Base-by-base conservation (phyloP, 2,329 filamentous ascomycete genomes). In the Botryotinia globosa region DNA sequence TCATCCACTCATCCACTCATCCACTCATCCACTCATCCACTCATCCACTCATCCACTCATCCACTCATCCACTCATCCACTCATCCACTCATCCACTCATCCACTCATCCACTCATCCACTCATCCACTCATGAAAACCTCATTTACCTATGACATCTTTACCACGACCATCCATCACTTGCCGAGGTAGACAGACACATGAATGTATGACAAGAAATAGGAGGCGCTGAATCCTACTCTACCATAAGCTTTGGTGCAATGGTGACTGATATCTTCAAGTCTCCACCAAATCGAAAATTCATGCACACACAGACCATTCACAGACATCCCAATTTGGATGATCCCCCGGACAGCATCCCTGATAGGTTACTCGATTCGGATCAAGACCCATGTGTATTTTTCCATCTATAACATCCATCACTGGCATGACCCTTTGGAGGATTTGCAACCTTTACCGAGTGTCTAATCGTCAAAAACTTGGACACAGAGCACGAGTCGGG, bases 221-320 rank as follows among this genome's bases (percentile, higher is more conserved):
- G 67, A 63, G 56, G 32, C 42, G 45, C 42, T 20, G 32, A 48
- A 62, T 45, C 39, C 54, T 48, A 37, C 39, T 70, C 37, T n/a
- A 8, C 22, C 39, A 39, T 66, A 51, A 66, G 63, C 63, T n/a
- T 37, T 51, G n/a, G 44, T 66, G 63, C 63, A 20, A n/a, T 51
- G n/a, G 44, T 66, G 63, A 51, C 22, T n/a, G 14, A 14, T 20
- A 44, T 54, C 65, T 68, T 42, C 25, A 32, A 59, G 42, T 44
- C 44, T 8, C 32, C 54, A 70, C 56, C 32, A 34, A 32, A 16
- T 51, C 25, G 58, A 39, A 65, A 65, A 54, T 51, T 54, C 22
- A 39, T 42, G 34, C n/a, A 42, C 69, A 71, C 69, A 71, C 69
- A 54, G 69, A 71, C 42, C 42, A 54, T 65, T 54, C 45, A 65